Conservation (phyloP, 192 early-diverging fungal species). For the Coemansia sp. region DNA sequence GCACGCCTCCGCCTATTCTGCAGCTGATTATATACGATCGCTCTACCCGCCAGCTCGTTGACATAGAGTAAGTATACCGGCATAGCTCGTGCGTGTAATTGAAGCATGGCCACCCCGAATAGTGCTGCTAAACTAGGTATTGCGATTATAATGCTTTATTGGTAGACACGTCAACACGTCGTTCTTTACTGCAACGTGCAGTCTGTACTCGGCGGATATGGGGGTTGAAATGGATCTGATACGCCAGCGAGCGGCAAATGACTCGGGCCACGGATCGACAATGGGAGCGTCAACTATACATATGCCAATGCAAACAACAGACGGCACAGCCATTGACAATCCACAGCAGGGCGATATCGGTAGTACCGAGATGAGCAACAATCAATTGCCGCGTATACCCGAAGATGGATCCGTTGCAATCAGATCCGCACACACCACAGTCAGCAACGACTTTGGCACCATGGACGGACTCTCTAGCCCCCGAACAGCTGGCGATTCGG, state of each 20-base stretch:
- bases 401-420: neutral
- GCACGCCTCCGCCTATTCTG: conserved; percentile 66
- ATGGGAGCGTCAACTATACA: neutral
- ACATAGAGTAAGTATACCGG: conserved; percentile 28
- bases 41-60: conserved; percentile 29
- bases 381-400: neutral
- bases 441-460: neutral
- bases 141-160: neutral
- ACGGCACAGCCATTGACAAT: neutral
- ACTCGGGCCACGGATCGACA: conserved; percentile 24
- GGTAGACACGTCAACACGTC: conserved; percentile 32
- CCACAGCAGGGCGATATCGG: neutral
- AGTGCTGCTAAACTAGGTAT: conserved; percentile 2
- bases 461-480: neutral
- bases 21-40: conserved; percentile 60
- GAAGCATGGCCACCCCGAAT: conserved; percentile 11
- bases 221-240: conserved; percentile 47
- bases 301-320: neutral
- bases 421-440: conserved; percentile 3
- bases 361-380: neutral
- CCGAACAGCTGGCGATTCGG: neutral
- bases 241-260: conserved; percentile 27
- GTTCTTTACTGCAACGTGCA: conserved; percentile 47
- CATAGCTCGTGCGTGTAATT: conserved; percentile 21
- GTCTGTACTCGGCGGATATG: conserved; percentile 38